Base-by-base conservation (phyloP, 345 rosid species). In the Durio zibethinus region DNA sequence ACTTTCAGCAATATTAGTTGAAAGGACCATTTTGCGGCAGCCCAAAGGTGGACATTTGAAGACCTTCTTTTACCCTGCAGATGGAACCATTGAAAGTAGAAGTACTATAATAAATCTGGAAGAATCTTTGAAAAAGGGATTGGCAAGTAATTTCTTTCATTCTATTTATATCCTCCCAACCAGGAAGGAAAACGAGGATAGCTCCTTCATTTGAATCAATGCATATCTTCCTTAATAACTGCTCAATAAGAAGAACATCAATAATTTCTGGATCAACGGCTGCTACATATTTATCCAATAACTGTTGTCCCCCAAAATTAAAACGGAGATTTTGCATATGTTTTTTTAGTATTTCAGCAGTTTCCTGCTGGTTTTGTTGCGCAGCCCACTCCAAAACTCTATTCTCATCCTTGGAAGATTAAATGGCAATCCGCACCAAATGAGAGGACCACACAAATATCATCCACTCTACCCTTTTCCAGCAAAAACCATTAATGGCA, bases 41-140 rank as follows among this genome's bases (percentile, higher is more conserved):
- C 98, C 99, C 21, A 43, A 76, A 60, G 90, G 91, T 4, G 98
- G 90, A 23, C 91, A 86, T 38, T 77, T 83, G 74, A 96, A 93
- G 60, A 93, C 94, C 85, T 87, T 93, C 85, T 84, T 96, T 84
- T 96, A 98, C 78, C 92, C 98, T 68, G 77, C 81, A 54, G 94
- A 85, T 47, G 99, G 97, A 77, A 96, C 90, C 99, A 92, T 90
- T 15, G 99, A 96, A 80, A 92, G 99, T 75, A 96, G 94, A 84
- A 93, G 84, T 78, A 95, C 81, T 45, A 95, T 88, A 62, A 82
- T 36, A 81, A 92, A 96, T 84, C 77, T 92, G 64, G 91, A 85
- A 71, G 84, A 72, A 79, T 89, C 87, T 40, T 78, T 84, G 74
- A 96, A 92, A 72, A 86, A 80, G 4, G 86, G 85, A 64, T 86